phyloP scores from a whole-genome alignment of 345 rosid species.

The Durio zibethinus region DNA sequence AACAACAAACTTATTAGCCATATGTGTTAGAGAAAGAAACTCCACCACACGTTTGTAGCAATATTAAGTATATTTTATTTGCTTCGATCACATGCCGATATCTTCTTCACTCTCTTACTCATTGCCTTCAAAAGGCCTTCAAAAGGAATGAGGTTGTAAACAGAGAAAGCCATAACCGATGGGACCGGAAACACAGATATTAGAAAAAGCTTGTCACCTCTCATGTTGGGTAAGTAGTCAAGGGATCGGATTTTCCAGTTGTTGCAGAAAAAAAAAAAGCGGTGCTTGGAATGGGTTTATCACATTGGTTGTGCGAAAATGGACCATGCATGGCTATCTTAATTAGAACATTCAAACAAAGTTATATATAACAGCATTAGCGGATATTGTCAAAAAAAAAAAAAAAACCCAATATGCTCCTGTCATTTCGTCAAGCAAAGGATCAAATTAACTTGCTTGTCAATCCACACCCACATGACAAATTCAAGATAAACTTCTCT shows the following conservation, averaged over 20 bases:
- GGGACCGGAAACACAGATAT: constrained; percentile 28
- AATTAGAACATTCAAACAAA: constrained; percentile 31
- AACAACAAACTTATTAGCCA: background rate
- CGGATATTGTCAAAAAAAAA: constrained; percentile 4
- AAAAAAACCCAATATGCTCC: too few species aligned
- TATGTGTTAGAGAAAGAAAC: background rate
- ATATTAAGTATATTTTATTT: background rate
- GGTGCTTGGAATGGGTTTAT: constrained; percentile 23
- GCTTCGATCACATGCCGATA: background rate
- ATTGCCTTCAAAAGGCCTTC: background rate
- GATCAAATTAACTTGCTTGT: constrained; percentile 3
- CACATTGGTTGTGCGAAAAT: constrained; percentile 38
- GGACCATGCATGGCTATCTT: constrained; percentile 39
- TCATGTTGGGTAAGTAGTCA: constrained; percentile 22
- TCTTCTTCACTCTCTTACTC: background rate
- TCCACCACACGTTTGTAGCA: constrained; percentile 15
- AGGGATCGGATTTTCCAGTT: background rate
- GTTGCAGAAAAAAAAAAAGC: background rate
- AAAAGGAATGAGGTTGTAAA: background rate
- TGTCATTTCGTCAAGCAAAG: constrained; percentile 29
- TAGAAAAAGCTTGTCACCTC: constrained; percentile 25
- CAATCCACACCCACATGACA: constrained; percentile 22
- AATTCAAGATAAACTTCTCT: constrained; percentile 27
- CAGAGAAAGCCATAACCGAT: constrained; percentile 6
- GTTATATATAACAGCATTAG: background rate